Evolutionary conservation across 306 rosid species (phyloP).

Genomic region (Dalbergia cultrata): DNA sequence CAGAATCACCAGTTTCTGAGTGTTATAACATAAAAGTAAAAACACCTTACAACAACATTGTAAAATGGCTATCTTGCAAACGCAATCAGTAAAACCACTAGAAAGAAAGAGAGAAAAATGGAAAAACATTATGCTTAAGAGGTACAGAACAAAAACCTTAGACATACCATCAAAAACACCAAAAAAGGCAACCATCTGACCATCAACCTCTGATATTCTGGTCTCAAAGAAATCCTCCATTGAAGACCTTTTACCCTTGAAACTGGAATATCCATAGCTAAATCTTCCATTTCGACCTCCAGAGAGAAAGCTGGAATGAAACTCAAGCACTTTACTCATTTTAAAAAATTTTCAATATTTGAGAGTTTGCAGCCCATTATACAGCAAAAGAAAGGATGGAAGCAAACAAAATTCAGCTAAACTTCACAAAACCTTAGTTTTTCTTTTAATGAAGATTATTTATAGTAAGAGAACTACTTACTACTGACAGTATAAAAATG

Average conservation of each 20-base stretch:
- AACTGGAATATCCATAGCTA: conserved; percentile 92
- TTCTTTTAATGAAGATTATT: background rate
- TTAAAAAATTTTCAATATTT: conserved; percentile 21
- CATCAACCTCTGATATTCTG: conserved; percentile 78
- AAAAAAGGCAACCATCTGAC: conserved; percentile 87
- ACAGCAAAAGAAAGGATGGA: background rate
- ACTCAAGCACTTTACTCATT: conserved; percentile 23
- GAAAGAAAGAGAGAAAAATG: background rate
- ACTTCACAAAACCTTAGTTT: conserved; percentile 18
- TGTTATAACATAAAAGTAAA: conserved; percentile 17
- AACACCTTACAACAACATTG: conserved; percentile 15
- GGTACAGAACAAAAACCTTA: conserved; percentile 32
- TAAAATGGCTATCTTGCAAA: background rate
- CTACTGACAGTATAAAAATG: conserved; percentile 31
- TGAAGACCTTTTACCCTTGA: conserved; percentile 90
- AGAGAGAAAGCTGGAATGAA: conserved; percentile 62
- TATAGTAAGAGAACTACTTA: conserved; percentile 14
- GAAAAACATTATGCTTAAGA: background rate
- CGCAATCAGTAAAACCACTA: background rate
- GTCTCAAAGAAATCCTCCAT: conserved; percentile 96
- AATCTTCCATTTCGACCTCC: conserved; percentile 73
- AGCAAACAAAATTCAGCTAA: conserved; percentile 1
- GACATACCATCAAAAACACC: conserved; percentile 93
- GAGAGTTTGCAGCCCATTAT: conserved; percentile 26
- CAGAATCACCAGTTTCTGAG: conserved; percentile 11